Evolutionary conservation across 305 asterid genomes (phyloP).

Genomic region (Rubia peregrina): DNA sequence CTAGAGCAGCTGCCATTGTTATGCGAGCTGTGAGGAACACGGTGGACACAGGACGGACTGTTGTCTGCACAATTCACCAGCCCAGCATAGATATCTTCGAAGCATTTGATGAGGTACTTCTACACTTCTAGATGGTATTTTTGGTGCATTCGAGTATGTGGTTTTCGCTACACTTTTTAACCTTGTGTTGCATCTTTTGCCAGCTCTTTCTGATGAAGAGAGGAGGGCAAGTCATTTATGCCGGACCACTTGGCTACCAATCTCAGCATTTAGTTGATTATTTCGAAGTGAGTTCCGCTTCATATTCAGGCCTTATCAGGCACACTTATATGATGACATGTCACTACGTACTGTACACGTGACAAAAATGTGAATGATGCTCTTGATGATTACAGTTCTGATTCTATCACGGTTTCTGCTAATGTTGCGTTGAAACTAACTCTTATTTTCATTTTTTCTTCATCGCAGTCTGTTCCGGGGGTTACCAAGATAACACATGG

Average conservation of each 20-base stretch:
- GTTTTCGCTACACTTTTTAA: background rate
- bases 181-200: background rate
- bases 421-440: background rate
- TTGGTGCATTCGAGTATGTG: background rate
- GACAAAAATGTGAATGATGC: too few relatives aligned
- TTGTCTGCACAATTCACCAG: constrained; percentile 91
- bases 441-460: background rate
- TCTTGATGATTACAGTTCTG: too few relatives aligned
- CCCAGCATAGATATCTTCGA: constrained; percentile 96
- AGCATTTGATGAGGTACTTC: constrained; percentile 82
- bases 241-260: constrained; percentile 76
- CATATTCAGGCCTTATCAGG: background rate
- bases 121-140: background rate
- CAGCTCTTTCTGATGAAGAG: constrained; percentile 53
- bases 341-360: too few relatives aligned
- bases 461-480: constrained; percentile 55
- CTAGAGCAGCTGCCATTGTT: constrained; percentile 97
- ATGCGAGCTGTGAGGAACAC: constrained; percentile 95
- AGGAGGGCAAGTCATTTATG: constrained; percentile 81
- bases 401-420: background rate
- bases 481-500: constrained; percentile 75
- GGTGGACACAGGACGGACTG: constrained; percentile 84
- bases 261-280: constrained; percentile 53
- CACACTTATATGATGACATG: too few relatives aligned
- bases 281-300: constrained; percentile 53